Evolutionary conservation across 371 early-diverging fungal species (phyloP), one percentile per base, ranked within the genome.

Genomic region (Gilbertella persicaria): DNA sequence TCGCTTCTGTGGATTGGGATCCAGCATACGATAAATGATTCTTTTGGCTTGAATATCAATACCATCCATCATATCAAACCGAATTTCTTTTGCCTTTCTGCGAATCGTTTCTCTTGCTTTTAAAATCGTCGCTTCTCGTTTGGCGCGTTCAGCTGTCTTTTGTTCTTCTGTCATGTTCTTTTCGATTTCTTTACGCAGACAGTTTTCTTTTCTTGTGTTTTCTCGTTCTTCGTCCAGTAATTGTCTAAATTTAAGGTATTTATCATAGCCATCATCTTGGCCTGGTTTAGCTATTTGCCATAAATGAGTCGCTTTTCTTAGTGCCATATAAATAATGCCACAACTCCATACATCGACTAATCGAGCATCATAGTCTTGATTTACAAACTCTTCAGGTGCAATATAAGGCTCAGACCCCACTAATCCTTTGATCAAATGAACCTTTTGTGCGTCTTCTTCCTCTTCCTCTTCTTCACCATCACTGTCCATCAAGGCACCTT

Each of bases 1-100:
- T 17, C 88, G 79, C 42, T 73, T 82, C 3, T 58, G 43, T 2
- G 85, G 84, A 33, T 82, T 66, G 20, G 86, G 85, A 41, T 88
- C 83, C 43, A 89, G 60, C 58, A 89, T 83, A 21, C 75, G 58
- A 59, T 83, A 85, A 17, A 81, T 61, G 7, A 82, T 53, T 3
- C 66, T 62, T 41, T 71, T 76, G 3, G 77, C 66, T 17, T 64
- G 70, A 19, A 67, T 60, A 39, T 79, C 78, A 20, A 81, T 58
- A 3, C 73, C 70, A 33, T 79, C 79, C 16, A 81, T 39, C 7
- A 69, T 59, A 51, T 78, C 75, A 19, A 66, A 64, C 19, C 67
- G 56, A 25, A 64, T 62, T 52, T 67, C 71, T 33, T 65, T 70
- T 14, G 71, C 71, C 8, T 56, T 50, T 39, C 50, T 58, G 28